Evolutionary conservation across 225 moss, liverwort and hornwort species (phyloP).

Genomic region (Pseudisothecium myosuroides): DNA sequence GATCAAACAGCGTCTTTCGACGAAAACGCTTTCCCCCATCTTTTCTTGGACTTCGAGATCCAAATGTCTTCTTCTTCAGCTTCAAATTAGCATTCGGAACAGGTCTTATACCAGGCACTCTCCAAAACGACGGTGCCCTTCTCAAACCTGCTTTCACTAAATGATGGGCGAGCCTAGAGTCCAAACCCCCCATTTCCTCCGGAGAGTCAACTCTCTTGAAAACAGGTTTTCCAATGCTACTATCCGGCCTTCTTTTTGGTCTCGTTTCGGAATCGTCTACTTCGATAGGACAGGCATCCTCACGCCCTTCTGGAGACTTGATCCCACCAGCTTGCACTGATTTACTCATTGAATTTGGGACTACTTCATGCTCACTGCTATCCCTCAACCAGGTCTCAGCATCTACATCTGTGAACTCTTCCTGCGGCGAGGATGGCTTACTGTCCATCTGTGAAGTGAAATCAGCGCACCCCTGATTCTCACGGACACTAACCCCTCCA

Average conservation of each 20-base stretch:
- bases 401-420: slow-evolving; percentile 5
- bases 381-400: slow-evolving; percentile 15
- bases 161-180: slow-evolving; percentile 31
- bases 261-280: neutral
- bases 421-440: neutral
- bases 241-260: neutral
- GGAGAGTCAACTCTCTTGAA: neutral
- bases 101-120: neutral
- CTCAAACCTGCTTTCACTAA: slow-evolving; percentile 34
- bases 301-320: neutral
- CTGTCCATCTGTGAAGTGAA: neutral
- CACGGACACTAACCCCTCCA: neutral
- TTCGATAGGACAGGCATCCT: neutral
- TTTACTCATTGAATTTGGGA: slow-evolving; percentile 1
- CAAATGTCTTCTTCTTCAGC: slow-evolving; percentile 16
- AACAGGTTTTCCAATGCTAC: neutral
- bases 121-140: slow-evolving; percentile 31
- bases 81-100: slow-evolving; percentile 1
- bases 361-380: neutral
- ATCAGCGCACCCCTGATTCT: neutral
- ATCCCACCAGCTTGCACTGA: slow-evolving; percentile 14
- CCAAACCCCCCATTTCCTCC: slow-evolving; percentile 2
- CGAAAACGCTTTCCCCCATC: slow-evolving; percentile 18
- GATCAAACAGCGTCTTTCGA: neutral
- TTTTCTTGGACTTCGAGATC: slow-evolving; percentile 15